phyloP scores from a whole-genome alignment of 2,329 filamentous ascomycete species.

The Aureobasidium sp. region DNA sequence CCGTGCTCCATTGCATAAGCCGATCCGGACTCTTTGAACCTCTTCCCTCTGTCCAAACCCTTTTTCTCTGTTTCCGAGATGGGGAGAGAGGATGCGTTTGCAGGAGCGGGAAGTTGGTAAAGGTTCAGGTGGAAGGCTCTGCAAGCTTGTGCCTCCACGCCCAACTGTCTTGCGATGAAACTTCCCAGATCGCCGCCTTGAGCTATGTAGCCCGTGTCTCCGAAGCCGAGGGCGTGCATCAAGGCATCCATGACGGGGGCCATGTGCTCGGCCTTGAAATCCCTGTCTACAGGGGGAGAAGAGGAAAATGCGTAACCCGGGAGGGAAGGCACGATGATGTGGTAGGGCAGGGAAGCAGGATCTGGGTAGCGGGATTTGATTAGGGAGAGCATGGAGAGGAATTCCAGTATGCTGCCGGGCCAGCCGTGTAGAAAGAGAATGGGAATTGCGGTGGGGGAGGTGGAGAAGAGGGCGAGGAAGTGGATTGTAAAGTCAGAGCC shows the following conservation, averaged over 20 bases:
- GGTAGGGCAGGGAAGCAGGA: constrained; percentile 44
- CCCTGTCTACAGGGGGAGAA: constrained; percentile 36
- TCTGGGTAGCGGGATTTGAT: constrained; percentile 39
- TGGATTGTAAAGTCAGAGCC: constrained; percentile 37
- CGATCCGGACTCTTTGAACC: constrained; percentile 34
- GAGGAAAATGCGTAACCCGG: constrained; percentile 47
- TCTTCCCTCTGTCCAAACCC: constrained; percentile 28
- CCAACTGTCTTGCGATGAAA: constrained; percentile 36
- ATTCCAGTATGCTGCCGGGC: constrained; percentile 46
- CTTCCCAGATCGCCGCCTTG: constrained; percentile 52
- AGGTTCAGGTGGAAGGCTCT: constrained; percentile 27
- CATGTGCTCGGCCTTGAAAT: constrained; percentile 34
- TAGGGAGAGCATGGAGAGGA: constrained; percentile 42
- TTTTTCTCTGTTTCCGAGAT: constrained; percentile 29
- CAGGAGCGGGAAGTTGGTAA: constrained; percentile 17
- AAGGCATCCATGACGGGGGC: constrained; percentile 42
- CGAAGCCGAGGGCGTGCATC: constrained; percentile 46
- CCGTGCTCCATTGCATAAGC: constrained; percentile 47
- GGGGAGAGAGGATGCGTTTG: constrained; percentile 18
- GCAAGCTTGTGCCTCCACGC: constrained; percentile 36
- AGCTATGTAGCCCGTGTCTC: constrained; percentile 38
- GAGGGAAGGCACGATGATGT: constrained; percentile 47
- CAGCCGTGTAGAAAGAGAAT: constrained; percentile 48
- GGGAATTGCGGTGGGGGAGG: constrained; percentile 41
- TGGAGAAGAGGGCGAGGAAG: constrained; percentile 47